Evolutionary conservation across 2,329 filamentous ascomycete genomes (phyloP).

Genomic region (Aspergillus japonicus): DNA sequence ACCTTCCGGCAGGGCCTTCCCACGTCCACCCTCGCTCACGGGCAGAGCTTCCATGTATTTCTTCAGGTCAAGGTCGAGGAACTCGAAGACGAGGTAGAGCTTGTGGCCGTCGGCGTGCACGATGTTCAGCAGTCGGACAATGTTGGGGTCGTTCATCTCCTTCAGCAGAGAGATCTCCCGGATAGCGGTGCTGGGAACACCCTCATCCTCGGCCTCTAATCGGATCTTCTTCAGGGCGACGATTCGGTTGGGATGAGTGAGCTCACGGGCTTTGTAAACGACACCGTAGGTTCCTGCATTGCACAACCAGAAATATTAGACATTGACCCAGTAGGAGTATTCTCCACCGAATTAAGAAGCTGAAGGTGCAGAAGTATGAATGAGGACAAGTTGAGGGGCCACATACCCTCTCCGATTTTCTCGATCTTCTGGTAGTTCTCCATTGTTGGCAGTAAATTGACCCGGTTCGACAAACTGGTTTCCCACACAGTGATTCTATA

Average conservation of each 20-base stretch:
- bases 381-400: not conserved
- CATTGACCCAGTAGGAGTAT: not conserved
- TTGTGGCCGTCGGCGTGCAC: slow-evolving; percentile 94
- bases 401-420: slow-evolving; percentile 89
- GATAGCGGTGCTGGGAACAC: slow-evolving; percentile 87
- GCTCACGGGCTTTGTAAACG: slow-evolving; percentile 89
- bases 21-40: slow-evolving; percentile 77
- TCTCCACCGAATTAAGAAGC: not conserved
- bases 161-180: slow-evolving; percentile 92
- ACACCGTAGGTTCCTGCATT: slow-evolving; percentile 82
- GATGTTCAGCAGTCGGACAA: slow-evolving; percentile 84
- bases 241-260: slow-evolving; percentile 76
- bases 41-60: slow-evolving; percentile 95
- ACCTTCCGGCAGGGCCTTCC: slow-evolving; percentile 80
- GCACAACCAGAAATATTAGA: slow-evolving; percentile 3
- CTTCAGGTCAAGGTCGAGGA: slow-evolving; percentile 86
- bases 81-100: slow-evolving; percentile 90
- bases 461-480: not conserved
- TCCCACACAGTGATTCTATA: slow-evolving; percentile 6
- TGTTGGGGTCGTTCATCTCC: slow-evolving; percentile 90
- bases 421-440: slow-evolving; percentile 96
- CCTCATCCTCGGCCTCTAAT: slow-evolving; percentile 91
- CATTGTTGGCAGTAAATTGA: slow-evolving; percentile 53
- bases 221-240: slow-evolving; percentile 95
- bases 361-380: not conserved